Base-by-base conservation (phyloP, 768 basidiomycete species). In the Peribolospora baueri region DNA sequence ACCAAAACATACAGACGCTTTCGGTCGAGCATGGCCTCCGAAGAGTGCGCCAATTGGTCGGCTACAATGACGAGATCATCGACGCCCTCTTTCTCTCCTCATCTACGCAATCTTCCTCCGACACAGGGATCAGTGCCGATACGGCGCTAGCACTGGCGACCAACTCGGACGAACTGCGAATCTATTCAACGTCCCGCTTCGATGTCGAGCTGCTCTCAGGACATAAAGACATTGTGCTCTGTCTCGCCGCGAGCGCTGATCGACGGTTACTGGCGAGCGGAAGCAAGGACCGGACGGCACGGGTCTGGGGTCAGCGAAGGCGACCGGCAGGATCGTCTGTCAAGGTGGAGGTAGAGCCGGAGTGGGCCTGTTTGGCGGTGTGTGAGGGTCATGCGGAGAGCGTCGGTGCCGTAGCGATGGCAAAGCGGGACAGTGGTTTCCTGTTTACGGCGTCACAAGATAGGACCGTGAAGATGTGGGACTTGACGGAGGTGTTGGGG, bases 401-500 rank as follows among this genome's bases (percentile, higher is more conserved):
- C 61, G 75, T 98, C 46, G 91, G 91, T 7, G 85, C 91, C 2
- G 70, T 97, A 54, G 80, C 84, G 2, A 70, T 95, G 65, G 79
- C 84, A n/a, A 75, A 57, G 79, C 38, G 73, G 73, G 61, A 61
- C 62, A 37, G 69, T 37, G 40, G 38, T 46, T 91, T 93, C 69
- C 71, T 90, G 73, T 83, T 95, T 65, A 93, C 88, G 10, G 93
- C 91, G 41, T 85, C 83, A 65, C 91, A 97, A 68, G 93, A 98
- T 66, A 78, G 85, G 47, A 97, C 93, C 3, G 83, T 95, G 66
- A 98, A 98, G 68, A 82, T 97, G 79, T 98, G 93, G 93, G 87
- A 97, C 67, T 65, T 97, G n/a, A 59, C 65, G 25, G 25, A 8
- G 48, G 58, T 7, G 53, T 69, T 7, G 48, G 58, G 39, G 70